Base-by-base conservation (phyloP, 345 rosid species). In the Ailanthus altissimus region DNA sequence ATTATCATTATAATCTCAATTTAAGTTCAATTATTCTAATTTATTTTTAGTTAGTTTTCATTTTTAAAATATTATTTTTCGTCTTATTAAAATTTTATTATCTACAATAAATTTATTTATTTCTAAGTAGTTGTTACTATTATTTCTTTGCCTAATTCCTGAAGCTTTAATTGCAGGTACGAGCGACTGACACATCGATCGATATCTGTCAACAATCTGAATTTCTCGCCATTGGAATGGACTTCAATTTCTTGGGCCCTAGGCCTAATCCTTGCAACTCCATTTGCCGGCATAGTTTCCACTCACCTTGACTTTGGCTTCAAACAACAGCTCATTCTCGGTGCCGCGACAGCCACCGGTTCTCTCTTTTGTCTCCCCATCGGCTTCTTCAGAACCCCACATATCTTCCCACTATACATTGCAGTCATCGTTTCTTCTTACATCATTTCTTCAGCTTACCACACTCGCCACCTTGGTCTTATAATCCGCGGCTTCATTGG, bases 171-270 rank as follows among this genome's bases (percentile, higher is more conserved):
- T 32, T 75, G 80, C 83, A 90, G 93, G 86, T 90, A 88, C 54
- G 77, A 23, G 51, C 51, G 63, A 18, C 56, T 90, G 21, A 82
- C 87, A 38, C 54, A 71, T 5, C 40, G 32, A 54, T 62, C 70
- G 8, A 81, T 88, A 49, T 11, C 64, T 0, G 49, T 80, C 8
- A 47, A 67, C 75, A 66, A 64, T 58, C 21, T 81, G 8, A 85
- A 57, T 28, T 78, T 88, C 71, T 88, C 94, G 9, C 79, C 92
- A 6, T 74, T 88, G 16, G 87, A 85, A 60, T 90, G 92, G 90
- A 84, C 86, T 13, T 82, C 92, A 56, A 77, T 86, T 46, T 90
- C 94, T 0, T 90, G 94, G 94, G 81, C 73, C 36, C 47, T 83
- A 16, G 92, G 92, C 65, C 70, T 88, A 58, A 21, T 85, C 61